These are phyloP conservation scores for Elasticomyces elasticus DNA, from an alignment of 495 filamentous ascomycete genomes.

Conservation along the genomic window DNA sequence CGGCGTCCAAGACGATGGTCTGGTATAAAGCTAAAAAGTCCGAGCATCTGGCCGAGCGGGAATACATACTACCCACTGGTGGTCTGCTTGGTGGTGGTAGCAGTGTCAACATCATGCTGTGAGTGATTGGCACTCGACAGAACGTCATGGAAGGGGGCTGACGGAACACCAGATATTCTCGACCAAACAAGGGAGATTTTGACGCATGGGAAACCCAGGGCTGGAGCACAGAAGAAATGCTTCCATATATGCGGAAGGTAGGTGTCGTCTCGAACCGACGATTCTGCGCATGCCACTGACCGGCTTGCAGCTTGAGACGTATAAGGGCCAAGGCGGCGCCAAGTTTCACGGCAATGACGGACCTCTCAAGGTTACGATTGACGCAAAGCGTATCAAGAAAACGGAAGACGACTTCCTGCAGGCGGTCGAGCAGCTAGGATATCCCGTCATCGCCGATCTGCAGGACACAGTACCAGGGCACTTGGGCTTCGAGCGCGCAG, in stretches of 20 bases:
- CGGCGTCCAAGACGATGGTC: conserved; percentile 27
- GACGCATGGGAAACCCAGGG: conserved; percentile 44
- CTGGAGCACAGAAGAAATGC: conserved; percentile 41
- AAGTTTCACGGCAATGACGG: conserved; percentile 40
- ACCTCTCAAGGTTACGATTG: conserved; percentile 40
- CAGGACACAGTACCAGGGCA: neutral
- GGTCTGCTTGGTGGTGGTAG: conserved; percentile 49
- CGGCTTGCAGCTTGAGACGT: conserved; percentile 33
- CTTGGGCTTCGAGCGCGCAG: conserved; percentile 6
- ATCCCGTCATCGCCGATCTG: conserved; percentile 34
- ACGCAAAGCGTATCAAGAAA: conserved; percentile 21
- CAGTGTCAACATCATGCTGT: conserved; percentile 47
- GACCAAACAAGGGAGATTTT: conserved; percentile 37
- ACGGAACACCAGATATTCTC: conserved; percentile 33
- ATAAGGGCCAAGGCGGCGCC: conserved; percentile 33
- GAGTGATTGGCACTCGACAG: neutral
- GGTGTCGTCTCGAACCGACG: neutral
- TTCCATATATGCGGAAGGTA: conserved; percentile 45
- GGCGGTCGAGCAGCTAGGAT: conserved; percentile 36
- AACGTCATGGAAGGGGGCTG: conserved; percentile 3
- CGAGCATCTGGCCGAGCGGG: conserved; percentile 37
- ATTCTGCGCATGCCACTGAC: neutral
- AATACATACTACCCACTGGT: conserved; percentile 40
- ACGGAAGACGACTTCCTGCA: conserved; percentile 33
- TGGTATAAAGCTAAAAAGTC: conserved; percentile 27